Conservation (phyloP, 352 stramenopile genomes). For the Globisporangium yorkense region DNA sequence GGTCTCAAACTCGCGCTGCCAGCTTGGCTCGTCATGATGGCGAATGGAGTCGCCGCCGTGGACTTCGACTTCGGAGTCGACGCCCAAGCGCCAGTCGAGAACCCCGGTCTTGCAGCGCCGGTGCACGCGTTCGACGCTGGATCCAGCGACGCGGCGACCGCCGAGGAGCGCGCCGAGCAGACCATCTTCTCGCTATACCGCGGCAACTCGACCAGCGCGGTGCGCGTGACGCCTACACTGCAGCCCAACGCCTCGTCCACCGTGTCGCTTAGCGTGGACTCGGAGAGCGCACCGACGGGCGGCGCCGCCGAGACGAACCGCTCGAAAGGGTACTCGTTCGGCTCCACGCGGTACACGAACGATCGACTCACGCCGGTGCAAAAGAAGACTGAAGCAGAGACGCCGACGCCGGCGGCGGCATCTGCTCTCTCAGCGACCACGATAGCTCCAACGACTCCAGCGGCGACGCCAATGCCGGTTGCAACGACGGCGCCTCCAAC, state of each 20-base stretch:
- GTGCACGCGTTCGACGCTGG: constrained; percentile 2
- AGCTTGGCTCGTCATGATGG: too few relatives aligned
- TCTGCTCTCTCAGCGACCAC: background rate
- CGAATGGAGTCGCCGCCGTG: too few relatives aligned
- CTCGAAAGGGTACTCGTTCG: constrained; percentile 8
- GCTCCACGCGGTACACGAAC: constrained; percentile 7
- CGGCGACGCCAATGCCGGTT: background rate
- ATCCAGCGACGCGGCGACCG: background rate
- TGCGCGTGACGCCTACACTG: constrained; percentile 7
- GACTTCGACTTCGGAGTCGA: background rate
- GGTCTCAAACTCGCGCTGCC: too few relatives aligned
- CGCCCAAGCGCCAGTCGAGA: background rate
- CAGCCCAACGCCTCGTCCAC: background rate
- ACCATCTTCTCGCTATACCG: constrained; percentile 9
- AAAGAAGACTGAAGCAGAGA: constrained; percentile 1
- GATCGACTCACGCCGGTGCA: constrained; percentile 8
- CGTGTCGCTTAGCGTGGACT: constrained; percentile 1
- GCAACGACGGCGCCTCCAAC: background rate
- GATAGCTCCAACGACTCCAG: background rate
- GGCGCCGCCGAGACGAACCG: background rate
- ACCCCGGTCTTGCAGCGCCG: background rate
- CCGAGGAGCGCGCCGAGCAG: constrained; percentile 6
- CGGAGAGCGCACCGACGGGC: background rate
- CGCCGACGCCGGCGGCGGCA: background rate
- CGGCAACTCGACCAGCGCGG: constrained; percentile 5